Conservation (phyloP, 495 filamentous ascomycete species). For the Ramalina peruviana region DNA sequence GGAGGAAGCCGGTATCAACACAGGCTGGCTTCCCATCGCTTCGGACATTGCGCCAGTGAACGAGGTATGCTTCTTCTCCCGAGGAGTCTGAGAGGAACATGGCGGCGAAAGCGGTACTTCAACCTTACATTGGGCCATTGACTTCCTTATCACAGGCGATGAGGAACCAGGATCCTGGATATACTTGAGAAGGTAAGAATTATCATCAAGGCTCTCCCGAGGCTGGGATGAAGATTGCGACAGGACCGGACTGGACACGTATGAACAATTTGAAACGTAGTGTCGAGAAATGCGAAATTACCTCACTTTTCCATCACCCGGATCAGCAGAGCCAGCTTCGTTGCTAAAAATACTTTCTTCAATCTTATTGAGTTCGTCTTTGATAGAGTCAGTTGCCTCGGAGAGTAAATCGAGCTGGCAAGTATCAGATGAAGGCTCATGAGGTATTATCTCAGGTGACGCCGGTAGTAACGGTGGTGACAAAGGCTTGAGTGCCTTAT, state of each 20-base stretch:
- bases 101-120: conserved; percentile 22
- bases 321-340: conserved; percentile 16
- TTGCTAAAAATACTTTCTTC: conserved; percentile 27
- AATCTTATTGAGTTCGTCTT: conserved; percentile 31
- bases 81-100: conserved; percentile 13
- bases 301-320: neutral
- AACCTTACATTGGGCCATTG: conserved; percentile 23
- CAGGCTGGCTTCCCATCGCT: conserved; percentile 18
- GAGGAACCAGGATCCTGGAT: conserved; percentile 12
- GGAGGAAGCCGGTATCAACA: conserved; percentile 11
- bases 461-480: conserved; percentile 47
- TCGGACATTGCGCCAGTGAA: conserved; percentile 22
- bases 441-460: conserved; percentile 24
- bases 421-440: conserved; percentile 30
- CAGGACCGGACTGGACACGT: conserved; percentile 12
- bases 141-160: conserved; percentile 14
- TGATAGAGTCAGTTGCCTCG: conserved; percentile 31
- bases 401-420: conserved; percentile 40
- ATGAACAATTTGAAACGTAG: neutral
- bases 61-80: conserved; percentile 22
- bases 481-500: conserved; percentile 23
- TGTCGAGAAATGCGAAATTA: neutral
- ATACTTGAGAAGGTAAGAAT: conserved; percentile 13
- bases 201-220: conserved; percentile 11
- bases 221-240: conserved; percentile 15